Evolutionary conservation across 805 yeast species (phyloP).

Genomic region (Metschnikowia sp.): DNA sequence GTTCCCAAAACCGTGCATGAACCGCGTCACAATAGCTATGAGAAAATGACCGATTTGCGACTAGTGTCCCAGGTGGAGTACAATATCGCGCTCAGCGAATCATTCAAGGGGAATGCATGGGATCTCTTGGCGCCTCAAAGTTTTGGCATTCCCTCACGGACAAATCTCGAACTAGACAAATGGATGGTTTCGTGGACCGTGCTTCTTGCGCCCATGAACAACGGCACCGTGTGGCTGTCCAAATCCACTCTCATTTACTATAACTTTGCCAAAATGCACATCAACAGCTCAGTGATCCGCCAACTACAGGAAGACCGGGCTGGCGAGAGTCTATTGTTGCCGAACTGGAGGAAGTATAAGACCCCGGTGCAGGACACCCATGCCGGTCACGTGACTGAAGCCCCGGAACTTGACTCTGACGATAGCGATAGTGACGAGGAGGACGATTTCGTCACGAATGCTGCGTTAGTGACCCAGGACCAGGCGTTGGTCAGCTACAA

Average conservation of each 20-base stretch:
- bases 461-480: conserved; percentile 31
- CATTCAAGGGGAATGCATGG: conserved; percentile 60
- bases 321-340: conserved; percentile 23
- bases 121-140: conserved; percentile 55
- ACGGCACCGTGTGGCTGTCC: conserved; percentile 60
- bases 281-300: conserved; percentile 52
- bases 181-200: conserved; percentile 86
- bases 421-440: conserved; percentile 5
- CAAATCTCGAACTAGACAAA: conserved; percentile 63
- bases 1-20: too few species aligned
- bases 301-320: conserved; percentile 30
- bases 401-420: neutral
- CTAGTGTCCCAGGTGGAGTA: conserved; percentile 66
- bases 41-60: conserved; percentile 46
- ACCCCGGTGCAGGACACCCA: neutral
- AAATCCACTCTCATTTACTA: conserved; percentile 68
- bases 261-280: conserved; percentile 73
- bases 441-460: conserved; percentile 31
- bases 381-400: too few species aligned
- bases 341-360: conserved; percentile 28
- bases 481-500: conserved; percentile 37
- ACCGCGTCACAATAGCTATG: neutral
- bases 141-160: conserved; percentile 66
- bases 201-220: conserved; percentile 55
- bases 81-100: conserved; percentile 59